A percentile compares a stretch with the other conserved stretches of the same genome.
Evolutionary conservation across 331 rosid genomes (phyloP).

Genomic region (Acacia concinna): DNA sequence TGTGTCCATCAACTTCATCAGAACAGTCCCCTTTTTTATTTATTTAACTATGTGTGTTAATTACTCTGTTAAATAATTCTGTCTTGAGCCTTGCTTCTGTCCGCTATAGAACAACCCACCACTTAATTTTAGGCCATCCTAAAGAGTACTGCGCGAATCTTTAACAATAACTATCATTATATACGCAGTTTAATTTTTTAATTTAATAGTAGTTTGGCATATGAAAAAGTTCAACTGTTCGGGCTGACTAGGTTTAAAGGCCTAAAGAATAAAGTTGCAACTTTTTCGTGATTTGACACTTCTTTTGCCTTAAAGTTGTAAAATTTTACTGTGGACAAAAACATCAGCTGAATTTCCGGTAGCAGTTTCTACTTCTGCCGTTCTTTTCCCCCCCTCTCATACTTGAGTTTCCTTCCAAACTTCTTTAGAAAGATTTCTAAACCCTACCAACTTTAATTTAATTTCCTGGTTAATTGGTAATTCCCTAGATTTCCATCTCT

Average conservation of each 20-base stretch:
- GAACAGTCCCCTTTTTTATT: neutral
- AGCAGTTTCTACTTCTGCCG: conserved; percentile 43
- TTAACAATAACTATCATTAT: neutral
- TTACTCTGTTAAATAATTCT: neutral
- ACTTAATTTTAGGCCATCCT: conserved; percentile 23
- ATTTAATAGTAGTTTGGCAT: neutral
- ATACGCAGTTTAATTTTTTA: neutral
- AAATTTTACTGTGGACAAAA: conserved; percentile 44
- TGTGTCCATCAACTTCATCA: neutral
- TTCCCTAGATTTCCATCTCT: neutral
- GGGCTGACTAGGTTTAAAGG: conserved; percentile 33
- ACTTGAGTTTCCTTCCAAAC: conserved; percentile 6
- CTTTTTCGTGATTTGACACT: conserved; percentile 67
- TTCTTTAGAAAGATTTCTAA: neutral
- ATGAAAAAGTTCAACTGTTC: conserved; percentile 3
- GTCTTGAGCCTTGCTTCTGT: conserved; percentile 3
- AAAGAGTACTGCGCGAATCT: conserved; percentile 14
- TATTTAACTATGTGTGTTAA: neutral
- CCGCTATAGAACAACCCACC: neutral
- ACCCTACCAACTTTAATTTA: neutral
- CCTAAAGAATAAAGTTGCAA: conserved; percentile 38
- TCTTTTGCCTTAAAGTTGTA: conserved; percentile 42
- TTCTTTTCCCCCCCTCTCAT: neutral
- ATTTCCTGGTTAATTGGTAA: neutral
- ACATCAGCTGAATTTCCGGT: conserved; percentile 45